Evolutionary conservation across 2,329 filamentous ascomycete genomes (phyloP), one percentile per base, ranked within the genome.

Genomic region (Scopulariopsis brevicaulis): DNA sequence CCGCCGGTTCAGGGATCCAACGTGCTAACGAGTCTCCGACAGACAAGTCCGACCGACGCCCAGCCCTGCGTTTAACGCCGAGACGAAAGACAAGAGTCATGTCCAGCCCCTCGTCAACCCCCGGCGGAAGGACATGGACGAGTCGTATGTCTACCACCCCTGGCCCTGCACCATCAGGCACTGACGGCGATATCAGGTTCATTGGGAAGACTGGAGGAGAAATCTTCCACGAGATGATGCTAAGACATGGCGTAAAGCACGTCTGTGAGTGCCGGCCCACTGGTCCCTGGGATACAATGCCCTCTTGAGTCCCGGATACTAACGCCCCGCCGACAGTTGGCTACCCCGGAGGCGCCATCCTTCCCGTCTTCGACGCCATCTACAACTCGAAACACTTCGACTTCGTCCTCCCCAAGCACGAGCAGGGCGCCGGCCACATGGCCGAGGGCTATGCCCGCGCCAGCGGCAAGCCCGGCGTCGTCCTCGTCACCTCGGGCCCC

Each of bases 181-280:
- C 55, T 32, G 24, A n/a, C 10, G 7, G 1, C 48, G 58, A 54
- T 40, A 15, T 58, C 64, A 90, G 86, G 60, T 96, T 97, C 73
- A 90, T 97, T 68, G 93, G 93, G 62, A 93, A 92, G 80, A 96
- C 85, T 55, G 93, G 94, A 69, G 94, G 94, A 69, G 87, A 96
- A 73, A 96, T 97, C 66, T 96, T 97, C 74, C 92, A 97, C 73
- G 93, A 97, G 76, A 97, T 97, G 93, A 96, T 99, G 92, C 80
- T 96, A 61, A 82, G 93, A 68, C 89, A 93, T 66, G 83, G 80
- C 65, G 93, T 99, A 59, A 94, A 96, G 77, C 90, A 96, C 72
- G 83, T 97, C 68, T 97, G 90, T 96, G 80, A 69, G 90, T 86
- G 62, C 65, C 58, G 58, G 54, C 43, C 51, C 34, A 11, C 11